Percentiles rank a stretch among this genome's conserved stretches.
Conservation (phyloP, 257 asterid genomes). For the Leonotis leonurus region DNA sequence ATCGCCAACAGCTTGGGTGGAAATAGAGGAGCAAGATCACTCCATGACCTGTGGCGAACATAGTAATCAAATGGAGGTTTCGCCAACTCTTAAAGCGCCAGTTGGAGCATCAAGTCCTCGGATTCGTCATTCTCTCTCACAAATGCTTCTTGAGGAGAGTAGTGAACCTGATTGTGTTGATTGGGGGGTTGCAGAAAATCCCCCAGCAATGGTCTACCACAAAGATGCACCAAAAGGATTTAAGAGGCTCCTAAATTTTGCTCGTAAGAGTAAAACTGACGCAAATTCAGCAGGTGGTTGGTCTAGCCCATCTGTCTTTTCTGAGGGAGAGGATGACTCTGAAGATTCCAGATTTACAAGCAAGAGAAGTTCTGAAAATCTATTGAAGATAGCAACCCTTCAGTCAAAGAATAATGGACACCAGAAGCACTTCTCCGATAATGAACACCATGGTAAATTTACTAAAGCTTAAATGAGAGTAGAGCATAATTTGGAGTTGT, state of each 20-base stretch:
- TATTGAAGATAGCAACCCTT: slow-evolving; percentile 69
- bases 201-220: slow-evolving; percentile 63
- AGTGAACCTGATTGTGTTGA: slow-evolving; percentile 72
- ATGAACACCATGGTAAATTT: slow-evolving; percentile 43
- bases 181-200: slow-evolving; percentile 97
- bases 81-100: slow-evolving; percentile 37
- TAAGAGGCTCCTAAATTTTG: slow-evolving; percentile 88
- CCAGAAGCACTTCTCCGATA: slow-evolving; percentile 32
- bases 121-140: slow-evolving; percentile 92
- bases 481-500: background rate
- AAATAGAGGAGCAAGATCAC: slow-evolving; percentile 65
- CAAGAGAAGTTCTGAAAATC: slow-evolving; percentile 59
- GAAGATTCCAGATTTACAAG: slow-evolving; percentile 56
- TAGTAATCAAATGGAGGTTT: slow-evolving; percentile 32
- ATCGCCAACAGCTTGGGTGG: slow-evolving; percentile 95
- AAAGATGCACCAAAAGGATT: slow-evolving; percentile 91
- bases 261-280: slow-evolving; percentile 83
- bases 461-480: background rate
- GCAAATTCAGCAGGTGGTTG: slow-evolving; percentile 66
- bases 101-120: slow-evolving; percentile 65
- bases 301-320: slow-evolving; percentile 73
- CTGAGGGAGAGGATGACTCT: slow-evolving; percentile 92
- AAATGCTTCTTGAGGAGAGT: slow-evolving; percentile 94
- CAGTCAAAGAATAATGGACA: slow-evolving; percentile 52
- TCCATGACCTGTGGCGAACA: slow-evolving; percentile 27